Conservation (phyloP, 106 monocot genomes). For the Dendrobium nobile region DNA sequence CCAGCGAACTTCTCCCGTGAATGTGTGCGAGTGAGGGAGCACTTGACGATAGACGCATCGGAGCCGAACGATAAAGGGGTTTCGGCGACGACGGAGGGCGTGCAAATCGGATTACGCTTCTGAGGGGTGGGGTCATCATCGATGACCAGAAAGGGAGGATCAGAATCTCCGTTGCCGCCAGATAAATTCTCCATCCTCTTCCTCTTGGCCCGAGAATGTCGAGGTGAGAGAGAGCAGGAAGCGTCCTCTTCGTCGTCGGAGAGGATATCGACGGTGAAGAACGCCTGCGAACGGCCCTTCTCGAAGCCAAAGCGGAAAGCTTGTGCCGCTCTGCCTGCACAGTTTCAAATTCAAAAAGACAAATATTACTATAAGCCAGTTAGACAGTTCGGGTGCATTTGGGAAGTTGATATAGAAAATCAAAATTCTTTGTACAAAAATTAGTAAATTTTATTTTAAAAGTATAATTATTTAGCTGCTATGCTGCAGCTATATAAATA, state of each 20-base stretch:
- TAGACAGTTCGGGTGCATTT: too few species aligned
- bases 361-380: too few species aligned
- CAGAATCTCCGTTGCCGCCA: neutral
- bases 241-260: neutral
- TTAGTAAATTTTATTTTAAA: too few species aligned
- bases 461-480: too few species aligned
- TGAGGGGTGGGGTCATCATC: constrained; percentile 35
- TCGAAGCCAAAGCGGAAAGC: neutral
- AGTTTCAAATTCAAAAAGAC: too few species aligned
- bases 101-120: constrained; percentile 18
- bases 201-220: neutral
- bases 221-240: neutral
- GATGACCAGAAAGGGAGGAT: constrained; percentile 16
- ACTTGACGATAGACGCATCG: constrained; percentile 17
- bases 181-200: neutral
- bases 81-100: constrained; percentile 27
- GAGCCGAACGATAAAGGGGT: constrained; percentile 18
- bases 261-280: neutral
- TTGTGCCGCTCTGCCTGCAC: neutral
- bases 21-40: neutral
- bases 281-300: neutral
- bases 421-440: too few species aligned
- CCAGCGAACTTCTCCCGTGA: constrained; percentile 16
- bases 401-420: too few species aligned
- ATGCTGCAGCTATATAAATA: too few species aligned